Conservation (phyloP, 2,329 filamentous ascomycete genomes). For the Didymella pinodella region DNA sequence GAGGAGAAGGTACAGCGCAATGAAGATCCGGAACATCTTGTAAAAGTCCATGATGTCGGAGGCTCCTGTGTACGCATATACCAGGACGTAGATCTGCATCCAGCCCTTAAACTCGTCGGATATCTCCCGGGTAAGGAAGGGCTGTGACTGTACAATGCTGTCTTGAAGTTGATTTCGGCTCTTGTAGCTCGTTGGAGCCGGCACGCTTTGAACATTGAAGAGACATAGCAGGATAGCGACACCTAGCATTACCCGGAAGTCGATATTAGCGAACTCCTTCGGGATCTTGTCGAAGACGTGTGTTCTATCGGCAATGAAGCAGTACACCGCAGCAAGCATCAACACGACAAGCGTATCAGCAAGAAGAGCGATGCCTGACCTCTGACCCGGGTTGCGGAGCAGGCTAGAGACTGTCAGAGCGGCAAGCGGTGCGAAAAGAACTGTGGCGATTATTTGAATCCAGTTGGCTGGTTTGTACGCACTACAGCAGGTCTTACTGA, state of each 20-base stretch:
- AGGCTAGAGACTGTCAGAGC: conserved; percentile 3
- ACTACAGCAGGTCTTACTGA: conserved; percentile 63
- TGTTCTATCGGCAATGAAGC: conserved; percentile 64
- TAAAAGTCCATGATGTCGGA: conserved; percentile 62
- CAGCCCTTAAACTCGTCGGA: conserved; percentile 73
- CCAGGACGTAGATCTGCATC: conserved; percentile 65
- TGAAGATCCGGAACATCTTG: conserved; percentile 62
- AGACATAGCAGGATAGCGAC: conserved; percentile 41
- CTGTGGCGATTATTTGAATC: conserved; percentile 47
- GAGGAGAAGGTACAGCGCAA: conserved; percentile 68
- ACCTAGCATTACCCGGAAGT: conserved; percentile 46
- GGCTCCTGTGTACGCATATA: conserved; percentile 67
- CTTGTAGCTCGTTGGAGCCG: conserved; percentile 2
- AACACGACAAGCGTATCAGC: conserved; percentile 11
- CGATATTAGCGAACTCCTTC: conserved; percentile 54
- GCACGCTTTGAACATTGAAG: conserved; percentile 38
- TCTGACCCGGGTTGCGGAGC: background rate
- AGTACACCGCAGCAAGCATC: conserved; percentile 47
- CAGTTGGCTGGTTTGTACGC: conserved; percentile 52
- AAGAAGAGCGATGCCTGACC: background rate
- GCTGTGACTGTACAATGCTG: background rate
- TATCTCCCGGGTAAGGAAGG: conserved; percentile 63
- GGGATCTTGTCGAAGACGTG: conserved; percentile 62
- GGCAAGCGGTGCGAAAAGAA: conserved; percentile 41
- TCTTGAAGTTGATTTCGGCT: conserved; percentile 24